These are phyloP conservation scores for Abrus pulchellus DNA, from an alignment of 306 rosid genomes.

Conservation along the genomic window DNA sequence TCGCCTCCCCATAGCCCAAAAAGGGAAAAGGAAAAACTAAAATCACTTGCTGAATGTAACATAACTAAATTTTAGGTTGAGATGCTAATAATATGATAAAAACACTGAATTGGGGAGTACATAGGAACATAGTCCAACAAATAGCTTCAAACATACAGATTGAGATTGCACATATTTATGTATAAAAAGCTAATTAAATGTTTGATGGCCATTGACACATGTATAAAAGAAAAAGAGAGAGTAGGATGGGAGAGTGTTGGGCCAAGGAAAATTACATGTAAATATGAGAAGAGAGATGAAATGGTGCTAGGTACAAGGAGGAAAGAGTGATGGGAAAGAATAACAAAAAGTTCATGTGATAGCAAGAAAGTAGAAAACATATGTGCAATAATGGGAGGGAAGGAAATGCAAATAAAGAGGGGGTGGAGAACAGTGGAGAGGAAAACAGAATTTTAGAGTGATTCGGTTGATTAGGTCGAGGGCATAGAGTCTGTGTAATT, in stretches of 20 bases:
- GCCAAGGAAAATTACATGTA: neutral
- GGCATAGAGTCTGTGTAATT: neutral
- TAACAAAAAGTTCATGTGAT: neutral
- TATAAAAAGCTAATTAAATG: neutral
- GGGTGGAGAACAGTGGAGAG: neutral
- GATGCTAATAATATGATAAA: neutral
- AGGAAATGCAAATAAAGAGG: neutral
- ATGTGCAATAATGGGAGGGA: neutral
- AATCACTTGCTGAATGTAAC: neutral
- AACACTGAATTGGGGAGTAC: neutral
- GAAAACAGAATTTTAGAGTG: slow-evolving; percentile 7
- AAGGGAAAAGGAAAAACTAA: neutral
- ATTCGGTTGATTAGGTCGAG: neutral
- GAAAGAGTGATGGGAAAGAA: neutral
- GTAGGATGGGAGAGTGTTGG: neutral
- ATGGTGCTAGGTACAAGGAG: neutral
- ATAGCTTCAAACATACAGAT: slow-evolving; percentile 10
- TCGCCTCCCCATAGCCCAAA: neutral
- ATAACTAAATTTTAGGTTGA: neutral
- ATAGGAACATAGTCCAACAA: slow-evolving; percentile 13
- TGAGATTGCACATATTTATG: slow-evolving; percentile 5
- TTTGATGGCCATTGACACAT: neutral
- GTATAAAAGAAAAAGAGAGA: neutral
- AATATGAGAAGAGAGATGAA: neutral
- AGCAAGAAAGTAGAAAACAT: too few relatives aligned